phyloP scores from a whole-genome alignment of 176 grass and related monocot genomes.

The Oryza rufipogon region DNA sequence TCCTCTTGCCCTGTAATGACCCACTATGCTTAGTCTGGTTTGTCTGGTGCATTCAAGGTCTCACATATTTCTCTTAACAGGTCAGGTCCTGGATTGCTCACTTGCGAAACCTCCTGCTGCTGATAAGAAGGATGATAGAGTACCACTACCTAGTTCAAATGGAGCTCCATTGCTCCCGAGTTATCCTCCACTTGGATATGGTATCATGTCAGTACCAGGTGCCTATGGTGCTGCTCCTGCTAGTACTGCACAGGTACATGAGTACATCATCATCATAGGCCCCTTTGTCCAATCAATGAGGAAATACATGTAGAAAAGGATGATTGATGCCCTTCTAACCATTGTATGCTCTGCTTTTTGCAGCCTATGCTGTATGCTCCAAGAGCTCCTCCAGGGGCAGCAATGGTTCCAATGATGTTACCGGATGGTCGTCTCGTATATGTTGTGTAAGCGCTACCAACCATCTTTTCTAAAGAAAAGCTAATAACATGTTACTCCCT shows the following conservation, averaged over 20 bases:
- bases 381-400: slow-evolving; percentile 37
- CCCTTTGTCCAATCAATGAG: neutral
- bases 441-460: slow-evolving; percentile 40
- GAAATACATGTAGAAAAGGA: neutral
- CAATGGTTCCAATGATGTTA: slow-evolving; percentile 59
- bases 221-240: slow-evolving; percentile 55
- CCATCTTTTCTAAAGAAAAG: neutral
- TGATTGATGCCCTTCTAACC: slow-evolving; percentile 34
- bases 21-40: neutral
- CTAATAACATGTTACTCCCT: neutral
- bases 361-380: slow-evolving; percentile 63
- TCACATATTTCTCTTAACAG: slow-evolving; percentile 45
- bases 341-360: slow-evolving; percentile 20
- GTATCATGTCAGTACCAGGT: slow-evolving; percentile 43
- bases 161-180: slow-evolving; percentile 53
- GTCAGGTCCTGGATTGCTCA: slow-evolving; percentile 81
- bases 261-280: too few species aligned
- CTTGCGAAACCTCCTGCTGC: slow-evolving; percentile 83
- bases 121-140: slow-evolving; percentile 63
- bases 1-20: slow-evolving; percentile 14
- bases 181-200: slow-evolving; percentile 62
- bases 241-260: slow-evolving; percentile 56
- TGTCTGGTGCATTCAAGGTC: slow-evolving; percentile 19
- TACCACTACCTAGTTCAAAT: slow-evolving; percentile 50
- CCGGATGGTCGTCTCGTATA: slow-evolving; percentile 58